Evolutionary conservation across 2,329 filamentous ascomycete species (phyloP).

Genomic region (Aspergillus sclerotialis): DNA sequence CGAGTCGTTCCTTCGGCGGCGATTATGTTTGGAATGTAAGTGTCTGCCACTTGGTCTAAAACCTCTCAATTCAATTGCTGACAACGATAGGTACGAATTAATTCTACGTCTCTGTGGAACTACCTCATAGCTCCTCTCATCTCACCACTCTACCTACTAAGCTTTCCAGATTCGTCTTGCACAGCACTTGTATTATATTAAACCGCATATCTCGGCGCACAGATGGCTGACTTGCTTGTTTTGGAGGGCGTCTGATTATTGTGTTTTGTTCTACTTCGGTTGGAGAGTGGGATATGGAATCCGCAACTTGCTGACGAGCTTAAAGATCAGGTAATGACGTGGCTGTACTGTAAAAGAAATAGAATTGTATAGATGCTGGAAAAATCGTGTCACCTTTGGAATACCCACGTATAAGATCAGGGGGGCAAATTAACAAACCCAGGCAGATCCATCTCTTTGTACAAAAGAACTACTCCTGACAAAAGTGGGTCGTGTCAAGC

Average conservation of each 20-base stretch:
- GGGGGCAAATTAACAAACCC: no score
- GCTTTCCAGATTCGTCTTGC: background rate
- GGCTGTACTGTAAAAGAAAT: background rate
- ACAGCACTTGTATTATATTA: conserved; percentile 3
- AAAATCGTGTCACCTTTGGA: no score
- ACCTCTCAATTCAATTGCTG: conserved; percentile 4
- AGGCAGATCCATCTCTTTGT: no score
- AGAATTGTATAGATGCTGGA: background rate
- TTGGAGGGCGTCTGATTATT: conserved; percentile 1
- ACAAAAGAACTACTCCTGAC: no score
- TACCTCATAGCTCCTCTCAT: conserved; percentile 17
- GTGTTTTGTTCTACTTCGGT: background rate
- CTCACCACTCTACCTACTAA: background rate
- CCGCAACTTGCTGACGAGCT: no score
- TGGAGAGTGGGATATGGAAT: background rate
- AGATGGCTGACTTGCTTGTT: background rate
- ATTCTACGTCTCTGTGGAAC: conserved; percentile 27
- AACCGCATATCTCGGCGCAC: conserved; percentile 1
- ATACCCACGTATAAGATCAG: no score
- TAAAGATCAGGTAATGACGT: background rate
- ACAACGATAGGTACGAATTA: conserved; percentile 24
- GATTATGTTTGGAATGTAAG: conserved; percentile 91
- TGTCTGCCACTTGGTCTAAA: no score
- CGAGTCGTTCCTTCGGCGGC: conserved; percentile 85
- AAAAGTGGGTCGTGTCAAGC: no score